Evolutionary conservation across 495 filamentous ascomycete species (phyloP).

Genomic region (Penicillium fimorum): DNA sequence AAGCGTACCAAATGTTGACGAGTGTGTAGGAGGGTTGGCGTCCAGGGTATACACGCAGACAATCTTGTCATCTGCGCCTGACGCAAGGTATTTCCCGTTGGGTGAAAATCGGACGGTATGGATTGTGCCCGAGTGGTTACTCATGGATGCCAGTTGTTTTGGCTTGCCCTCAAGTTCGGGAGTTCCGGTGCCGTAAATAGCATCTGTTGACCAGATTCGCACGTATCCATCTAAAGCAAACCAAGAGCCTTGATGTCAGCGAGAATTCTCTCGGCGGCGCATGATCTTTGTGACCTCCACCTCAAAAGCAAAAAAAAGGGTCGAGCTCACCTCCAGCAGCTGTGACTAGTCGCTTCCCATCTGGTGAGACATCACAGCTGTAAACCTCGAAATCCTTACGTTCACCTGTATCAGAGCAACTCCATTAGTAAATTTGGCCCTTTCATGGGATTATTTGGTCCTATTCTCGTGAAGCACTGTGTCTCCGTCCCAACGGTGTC

Average conservation of each 20-base stretch:
- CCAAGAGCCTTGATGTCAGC: slow-evolving; percentile 17
- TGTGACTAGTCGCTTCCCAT: slow-evolving; percentile 86
- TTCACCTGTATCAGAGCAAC: slow-evolving; percentile 59
- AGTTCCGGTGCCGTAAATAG: slow-evolving; percentile 77
- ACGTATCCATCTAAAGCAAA: slow-evolving; percentile 78
- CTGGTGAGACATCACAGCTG: slow-evolving; percentile 93
- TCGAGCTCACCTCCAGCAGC: slow-evolving; percentile 76
- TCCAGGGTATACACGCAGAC: slow-evolving; percentile 95
- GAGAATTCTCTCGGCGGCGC: neutral
- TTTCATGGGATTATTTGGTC: neutral
- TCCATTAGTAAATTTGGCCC: slow-evolving; percentile 1
- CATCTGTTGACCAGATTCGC: slow-evolving; percentile 94
- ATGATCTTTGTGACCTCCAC: neutral
- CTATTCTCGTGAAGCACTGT: neutral
- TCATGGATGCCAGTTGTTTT: slow-evolving; percentile 94
- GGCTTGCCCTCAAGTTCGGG: slow-evolving; percentile 67
- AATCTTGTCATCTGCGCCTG: slow-evolving; percentile 96
- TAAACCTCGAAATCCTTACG: slow-evolving; percentile 97
- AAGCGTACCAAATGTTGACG: slow-evolving; percentile 69
- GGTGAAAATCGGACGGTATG: slow-evolving; percentile 94
- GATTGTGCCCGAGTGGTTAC: slow-evolving; percentile 96
- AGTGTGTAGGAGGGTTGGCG: slow-evolving; percentile 69
- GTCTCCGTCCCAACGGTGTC: slow-evolving; percentile 1
- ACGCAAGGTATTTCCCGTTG: slow-evolving; percentile 89
- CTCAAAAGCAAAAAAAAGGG: neutral